phyloP scores from a whole-genome alignment of 1,139 yeast genomes.

The Suhomyces taliae region DNA sequence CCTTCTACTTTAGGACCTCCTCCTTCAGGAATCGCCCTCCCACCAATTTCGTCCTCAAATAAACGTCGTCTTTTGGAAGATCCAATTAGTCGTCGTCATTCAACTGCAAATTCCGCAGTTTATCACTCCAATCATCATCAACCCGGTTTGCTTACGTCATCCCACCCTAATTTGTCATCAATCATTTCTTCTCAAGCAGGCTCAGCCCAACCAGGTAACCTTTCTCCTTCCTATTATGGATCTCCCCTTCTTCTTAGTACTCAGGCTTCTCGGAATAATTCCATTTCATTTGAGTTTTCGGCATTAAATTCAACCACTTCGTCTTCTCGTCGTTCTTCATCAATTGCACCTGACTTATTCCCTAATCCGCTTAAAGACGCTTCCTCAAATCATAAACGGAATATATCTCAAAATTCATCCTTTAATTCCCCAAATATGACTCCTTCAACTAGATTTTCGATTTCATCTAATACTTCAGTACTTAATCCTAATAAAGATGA shows the following conservation, averaged over 20 bases:
- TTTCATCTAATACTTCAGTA: slow-evolving; percentile 26
- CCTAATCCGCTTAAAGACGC: slow-evolving; percentile 33
- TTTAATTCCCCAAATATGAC: slow-evolving; percentile 32
- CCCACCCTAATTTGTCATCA: slow-evolving; percentile 15
- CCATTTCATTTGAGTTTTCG: slow-evolving; percentile 36
- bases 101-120: slow-evolving; percentile 14
- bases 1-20: slow-evolving; percentile 12
- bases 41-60: slow-evolving; percentile 16
- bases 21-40: slow-evolving; percentile 11
- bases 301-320: slow-evolving; percentile 26
- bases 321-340: slow-evolving; percentile 37
- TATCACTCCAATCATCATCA: slow-evolving; percentile 8
- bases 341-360: slow-evolving; percentile 41
- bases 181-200: slow-evolving; percentile 4
- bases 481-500: slow-evolving; percentile 11
- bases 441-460: slow-evolving; percentile 29
- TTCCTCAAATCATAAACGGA: slow-evolving; percentile 23
- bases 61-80: slow-evolving; percentile 19
- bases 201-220: slow-evolving; percentile 18
- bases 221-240: slow-evolving; percentile 29
- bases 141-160: slow-evolving; percentile 9
- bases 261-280: slow-evolving; percentile 37
- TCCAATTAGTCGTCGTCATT: slow-evolving; percentile 17
- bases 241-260: slow-evolving; percentile 33
- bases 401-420: slow-evolving; percentile 33